Percentiles rank a stretch among this genome's conserved stretches.
These are phyloP conservation scores for Trichoderma aggressivum DNA, from an alignment of 2,329 filamentous ascomycete species.

Conservation along the genomic window DNA sequence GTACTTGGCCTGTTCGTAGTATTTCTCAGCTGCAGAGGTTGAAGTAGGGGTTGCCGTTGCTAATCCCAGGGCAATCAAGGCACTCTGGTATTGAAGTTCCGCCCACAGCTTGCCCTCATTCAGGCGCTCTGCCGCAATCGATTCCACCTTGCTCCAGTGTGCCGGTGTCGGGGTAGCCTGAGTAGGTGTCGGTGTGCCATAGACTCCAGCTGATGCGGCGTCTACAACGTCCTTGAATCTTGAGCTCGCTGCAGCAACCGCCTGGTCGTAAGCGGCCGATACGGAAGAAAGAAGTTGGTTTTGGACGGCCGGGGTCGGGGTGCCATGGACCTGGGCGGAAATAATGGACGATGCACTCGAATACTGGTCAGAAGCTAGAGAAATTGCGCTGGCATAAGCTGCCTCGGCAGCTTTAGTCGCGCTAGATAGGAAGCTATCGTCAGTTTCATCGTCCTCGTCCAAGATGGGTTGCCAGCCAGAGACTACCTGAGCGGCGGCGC, in stretches of 20 bases:
- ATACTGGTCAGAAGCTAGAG: constrained; percentile 65
- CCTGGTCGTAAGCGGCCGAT: constrained; percentile 64
- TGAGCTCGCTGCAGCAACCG: constrained; percentile 59
- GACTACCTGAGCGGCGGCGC: constrained; percentile 50
- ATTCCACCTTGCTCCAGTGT: constrained; percentile 51
- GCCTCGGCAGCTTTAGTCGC: constrained; percentile 47
- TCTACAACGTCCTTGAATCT: constrained; percentile 54
- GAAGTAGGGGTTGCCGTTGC: constrained; percentile 46
- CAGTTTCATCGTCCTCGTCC: constrained; percentile 44
- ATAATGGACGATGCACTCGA: constrained; percentile 64
- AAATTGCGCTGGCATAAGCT: constrained; percentile 63
- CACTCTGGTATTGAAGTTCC: constrained; percentile 66
- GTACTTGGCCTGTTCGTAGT: constrained; percentile 58
- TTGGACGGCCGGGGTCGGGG: constrained; percentile 62
- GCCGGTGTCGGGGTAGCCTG: constrained; percentile 32
- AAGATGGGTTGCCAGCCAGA: constrained; percentile 48
- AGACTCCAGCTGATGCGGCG: constrained; percentile 48
- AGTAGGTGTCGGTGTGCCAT: constrained; percentile 46
- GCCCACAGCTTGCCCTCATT: constrained; percentile 68
- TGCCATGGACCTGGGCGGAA: constrained; percentile 65
- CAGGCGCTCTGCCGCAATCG: constrained; percentile 67
- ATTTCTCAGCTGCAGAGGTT: constrained; percentile 52
- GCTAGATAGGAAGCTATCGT: constrained; percentile 35
- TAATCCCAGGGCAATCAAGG: constrained; percentile 62
- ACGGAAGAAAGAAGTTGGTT: constrained; percentile 67